phyloP scores from a whole-genome alignment of 805 yeast species.

The Starmerella scarabaei region DNA sequence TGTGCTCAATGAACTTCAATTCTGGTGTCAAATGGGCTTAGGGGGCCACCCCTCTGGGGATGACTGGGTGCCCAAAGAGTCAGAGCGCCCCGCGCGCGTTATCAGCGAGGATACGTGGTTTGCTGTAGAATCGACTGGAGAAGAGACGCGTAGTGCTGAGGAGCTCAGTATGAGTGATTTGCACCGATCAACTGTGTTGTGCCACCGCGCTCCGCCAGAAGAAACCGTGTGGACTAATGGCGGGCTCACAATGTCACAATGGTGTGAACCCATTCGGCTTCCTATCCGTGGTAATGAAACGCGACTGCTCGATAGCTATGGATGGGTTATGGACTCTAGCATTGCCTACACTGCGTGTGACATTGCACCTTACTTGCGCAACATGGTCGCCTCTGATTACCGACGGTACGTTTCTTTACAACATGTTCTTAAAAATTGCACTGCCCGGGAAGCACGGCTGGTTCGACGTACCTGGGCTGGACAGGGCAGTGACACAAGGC shows the following conservation, averaged over 20 bases:
- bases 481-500: constrained; percentile 15
- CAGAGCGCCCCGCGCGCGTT: constrained; percentile 17
- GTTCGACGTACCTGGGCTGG: constrained; percentile 6
- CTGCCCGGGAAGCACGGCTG: constrained; percentile 9
- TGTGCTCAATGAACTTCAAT: constrained; percentile 24
- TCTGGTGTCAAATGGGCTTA: constrained; percentile 29
- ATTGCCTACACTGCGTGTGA: constrained; percentile 14
- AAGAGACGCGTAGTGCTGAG: neutral
- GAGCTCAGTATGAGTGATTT: neutral
- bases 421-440: constrained; percentile 1
- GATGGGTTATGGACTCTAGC: neutral
- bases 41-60: constrained; percentile 25
- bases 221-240: constrained; percentile 11
- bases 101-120: constrained; percentile 20
- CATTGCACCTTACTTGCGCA: constrained; percentile 23
- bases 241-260: neutral
- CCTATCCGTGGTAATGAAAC: neutral
- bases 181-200: neutral
- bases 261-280: constrained; percentile 5
- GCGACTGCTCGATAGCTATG: neutral
- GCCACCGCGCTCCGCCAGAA: constrained; percentile 3
- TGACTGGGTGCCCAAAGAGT: constrained; percentile 25
- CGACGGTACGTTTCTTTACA: constrained; percentile 5
- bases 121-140: neutral
- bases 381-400: constrained; percentile 24